Evolutionary conservation across 2,329 filamentous ascomycete genomes (phyloP).

Genomic region (Trichoderma arundinaceum): DNA sequence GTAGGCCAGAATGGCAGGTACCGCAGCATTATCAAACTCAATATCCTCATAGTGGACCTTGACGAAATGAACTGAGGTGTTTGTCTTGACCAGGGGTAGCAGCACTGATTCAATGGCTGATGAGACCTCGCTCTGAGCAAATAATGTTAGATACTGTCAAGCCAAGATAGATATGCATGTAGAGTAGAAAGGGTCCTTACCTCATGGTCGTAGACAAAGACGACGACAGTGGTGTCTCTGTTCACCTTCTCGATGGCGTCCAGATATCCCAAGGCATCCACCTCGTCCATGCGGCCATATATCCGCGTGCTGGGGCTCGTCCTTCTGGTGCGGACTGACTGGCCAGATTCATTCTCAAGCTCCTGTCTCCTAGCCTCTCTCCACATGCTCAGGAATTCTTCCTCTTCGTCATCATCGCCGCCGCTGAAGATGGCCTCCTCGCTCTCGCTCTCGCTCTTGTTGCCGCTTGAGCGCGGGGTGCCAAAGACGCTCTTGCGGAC

Average conservation of each 20-base stretch:
- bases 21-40: conserved; percentile 87
- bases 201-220: conserved; percentile 89
- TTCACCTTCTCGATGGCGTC: conserved; percentile 92
- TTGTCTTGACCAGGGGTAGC: conserved; percentile 70
- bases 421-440: conserved; percentile 51
- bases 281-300: conserved; percentile 80
- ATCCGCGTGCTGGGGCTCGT: conserved; percentile 77
- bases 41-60: conserved; percentile 91
- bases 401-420: conserved; percentile 66
- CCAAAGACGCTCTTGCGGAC: conserved; percentile 63
- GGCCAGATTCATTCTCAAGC: conserved; percentile 67
- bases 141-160: conserved; percentile 35
- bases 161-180: background rate
- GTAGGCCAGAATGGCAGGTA: conserved; percentile 89
- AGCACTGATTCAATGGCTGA: conserved; percentile 79
- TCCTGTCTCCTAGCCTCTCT: conserved; percentile 79
- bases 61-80: conserved; percentile 81
- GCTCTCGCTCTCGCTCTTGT: conserved; percentile 53
- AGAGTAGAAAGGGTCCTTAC: conserved; percentile 56
- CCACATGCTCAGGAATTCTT: conserved; percentile 84
- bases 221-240: conserved; percentile 81
- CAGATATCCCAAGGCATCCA: conserved; percentile 91
- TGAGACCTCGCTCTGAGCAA: conserved; percentile 74
- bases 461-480: conserved; percentile 40
- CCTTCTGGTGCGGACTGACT: conserved; percentile 65